These are phyloP conservation scores for Eleusine indica DNA, from an alignment of 176 grass and related monocot genomes.

Conservation along the genomic window DNA sequence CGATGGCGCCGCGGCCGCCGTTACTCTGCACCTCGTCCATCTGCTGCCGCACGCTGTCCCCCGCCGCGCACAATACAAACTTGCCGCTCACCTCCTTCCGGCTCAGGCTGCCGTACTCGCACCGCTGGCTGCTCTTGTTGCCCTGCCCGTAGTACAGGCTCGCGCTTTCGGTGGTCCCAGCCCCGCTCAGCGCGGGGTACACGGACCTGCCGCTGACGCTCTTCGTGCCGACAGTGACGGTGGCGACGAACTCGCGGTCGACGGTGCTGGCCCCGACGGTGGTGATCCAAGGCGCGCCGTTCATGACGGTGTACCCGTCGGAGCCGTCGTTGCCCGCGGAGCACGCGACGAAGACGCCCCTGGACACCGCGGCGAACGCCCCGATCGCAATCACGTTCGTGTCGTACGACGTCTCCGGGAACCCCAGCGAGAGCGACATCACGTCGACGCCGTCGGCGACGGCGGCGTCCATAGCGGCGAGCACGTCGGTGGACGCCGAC, in stretches of 20 bases:
- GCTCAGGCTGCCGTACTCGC: slow-evolving; percentile 43
- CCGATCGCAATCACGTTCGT: slow-evolving; percentile 64
- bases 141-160: slow-evolving; percentile 52
- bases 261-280: slow-evolving; percentile 66
- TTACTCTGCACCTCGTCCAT: slow-evolving; percentile 51
- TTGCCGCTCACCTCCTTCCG: slow-evolving; percentile 55
- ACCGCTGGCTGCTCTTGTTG: slow-evolving; percentile 46
- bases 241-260: slow-evolving; percentile 61
- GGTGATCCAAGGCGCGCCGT: slow-evolving; percentile 70
- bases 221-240: slow-evolving; percentile 52
- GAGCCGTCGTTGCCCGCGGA: slow-evolving; percentile 66
- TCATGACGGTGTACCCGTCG: slow-evolving; percentile 49
- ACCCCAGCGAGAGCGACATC: slow-evolving; percentile 63
- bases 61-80: slow-evolving; percentile 54
- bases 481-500: slow-evolving; percentile 64
- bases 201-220: slow-evolving; percentile 56
- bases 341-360: slow-evolving; percentile 57
- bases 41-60: slow-evolving; percentile 24
- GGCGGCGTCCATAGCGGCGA: slow-evolving; percentile 61
- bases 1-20: slow-evolving; percentile 54
- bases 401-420: slow-evolving; percentile 53
- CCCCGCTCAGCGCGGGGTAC: slow-evolving; percentile 33
- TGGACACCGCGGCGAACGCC: slow-evolving; percentile 56
- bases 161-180: background rate
- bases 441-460: slow-evolving; percentile 64